Conservation (phyloP, 2,329 filamentous ascomycete species). For the Dactylellina drechsleri region DNA sequence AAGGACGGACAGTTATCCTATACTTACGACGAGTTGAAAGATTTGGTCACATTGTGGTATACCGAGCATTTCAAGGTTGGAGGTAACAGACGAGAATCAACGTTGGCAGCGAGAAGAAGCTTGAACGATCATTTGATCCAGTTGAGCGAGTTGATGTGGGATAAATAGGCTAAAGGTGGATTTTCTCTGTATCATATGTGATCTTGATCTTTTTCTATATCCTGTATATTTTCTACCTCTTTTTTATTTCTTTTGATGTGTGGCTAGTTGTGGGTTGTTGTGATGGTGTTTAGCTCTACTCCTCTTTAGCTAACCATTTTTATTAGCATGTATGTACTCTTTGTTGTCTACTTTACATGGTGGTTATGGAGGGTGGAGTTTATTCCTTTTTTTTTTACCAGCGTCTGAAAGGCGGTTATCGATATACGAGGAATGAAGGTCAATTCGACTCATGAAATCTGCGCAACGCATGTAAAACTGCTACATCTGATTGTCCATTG, state of each 20-base stretch:
- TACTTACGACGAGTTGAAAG: constrained; percentile 74
- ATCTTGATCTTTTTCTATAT: neutral
- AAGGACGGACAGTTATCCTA: constrained; percentile 63
- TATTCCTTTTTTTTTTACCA: neutral
- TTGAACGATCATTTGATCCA: constrained; percentile 76
- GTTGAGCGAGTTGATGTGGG: constrained; percentile 78
- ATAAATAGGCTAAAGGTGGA: constrained; percentile 62
- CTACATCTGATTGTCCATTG: neutral
- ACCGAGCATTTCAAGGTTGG: constrained; percentile 67
- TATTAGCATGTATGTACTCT: constrained; percentile 33
- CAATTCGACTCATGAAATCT: no score
- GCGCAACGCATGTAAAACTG: no score
- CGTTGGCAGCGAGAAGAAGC: constrained; percentile 72
- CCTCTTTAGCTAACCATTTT: neutral
- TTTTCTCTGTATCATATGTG: neutral
- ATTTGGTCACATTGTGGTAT: constrained; percentile 73
- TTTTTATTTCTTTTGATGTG: neutral
- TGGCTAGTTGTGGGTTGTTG: neutral
- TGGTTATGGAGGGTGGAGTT: constrained; percentile 10
- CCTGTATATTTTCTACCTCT: neutral
- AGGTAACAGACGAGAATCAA: constrained; percentile 76
- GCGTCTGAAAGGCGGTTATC: neutral
- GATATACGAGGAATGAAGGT: neutral
- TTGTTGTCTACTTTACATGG: constrained; percentile 4
- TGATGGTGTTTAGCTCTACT: no score